phyloP scores from a whole-genome alignment of 2,329 filamentous ascomycete species.

The Claviceps maximensis region DNA sequence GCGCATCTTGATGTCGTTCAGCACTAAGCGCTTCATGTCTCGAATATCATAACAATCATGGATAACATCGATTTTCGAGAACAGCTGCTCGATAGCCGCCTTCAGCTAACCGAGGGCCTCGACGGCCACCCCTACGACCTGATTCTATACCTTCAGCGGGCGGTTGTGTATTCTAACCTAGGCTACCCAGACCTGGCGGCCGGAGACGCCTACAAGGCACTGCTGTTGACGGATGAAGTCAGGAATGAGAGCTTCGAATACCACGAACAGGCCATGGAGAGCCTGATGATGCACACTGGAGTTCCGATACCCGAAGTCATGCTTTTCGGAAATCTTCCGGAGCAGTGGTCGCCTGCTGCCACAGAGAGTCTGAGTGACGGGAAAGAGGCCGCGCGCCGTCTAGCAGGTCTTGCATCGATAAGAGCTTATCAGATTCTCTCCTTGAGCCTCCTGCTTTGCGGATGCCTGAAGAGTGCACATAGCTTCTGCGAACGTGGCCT shows the following conservation, averaged over 20 bases:
- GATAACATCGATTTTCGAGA: constrained; percentile 25
- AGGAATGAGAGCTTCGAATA: constrained; percentile 71
- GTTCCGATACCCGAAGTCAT: constrained; percentile 31
- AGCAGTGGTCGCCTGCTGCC: constrained; percentile 20
- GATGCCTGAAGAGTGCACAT: constrained; percentile 54
- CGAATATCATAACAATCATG: constrained; percentile 12
- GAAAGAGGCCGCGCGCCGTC: constrained; percentile 21
- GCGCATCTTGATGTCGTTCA: not conserved
- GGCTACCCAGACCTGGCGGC: constrained; percentile 83
- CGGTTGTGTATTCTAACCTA: constrained; percentile 55
- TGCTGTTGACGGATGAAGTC: constrained; percentile 76
- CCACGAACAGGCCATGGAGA: constrained; percentile 51
- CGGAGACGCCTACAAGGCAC: constrained; percentile 78
- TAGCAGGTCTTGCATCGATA: constrained; percentile 38
- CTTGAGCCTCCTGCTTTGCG: constrained; percentile 46
- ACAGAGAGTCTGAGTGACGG: constrained; percentile 21
- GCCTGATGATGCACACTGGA: constrained; percentile 25
- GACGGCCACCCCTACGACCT: constrained; percentile 43
- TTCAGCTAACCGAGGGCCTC: constrained; percentile 42
- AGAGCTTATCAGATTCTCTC: constrained; percentile 47
- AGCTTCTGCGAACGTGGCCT: constrained; percentile 53
- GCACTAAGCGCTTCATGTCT: not conserved
- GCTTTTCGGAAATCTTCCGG: constrained; percentile 27
- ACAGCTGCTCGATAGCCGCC: constrained; percentile 38
- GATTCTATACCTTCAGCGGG: constrained; percentile 55